These are phyloP conservation scores for Xylaria longipes DNA, from an alignment of 495 filamentous ascomycete species.

Conservation along the genomic window DNA sequence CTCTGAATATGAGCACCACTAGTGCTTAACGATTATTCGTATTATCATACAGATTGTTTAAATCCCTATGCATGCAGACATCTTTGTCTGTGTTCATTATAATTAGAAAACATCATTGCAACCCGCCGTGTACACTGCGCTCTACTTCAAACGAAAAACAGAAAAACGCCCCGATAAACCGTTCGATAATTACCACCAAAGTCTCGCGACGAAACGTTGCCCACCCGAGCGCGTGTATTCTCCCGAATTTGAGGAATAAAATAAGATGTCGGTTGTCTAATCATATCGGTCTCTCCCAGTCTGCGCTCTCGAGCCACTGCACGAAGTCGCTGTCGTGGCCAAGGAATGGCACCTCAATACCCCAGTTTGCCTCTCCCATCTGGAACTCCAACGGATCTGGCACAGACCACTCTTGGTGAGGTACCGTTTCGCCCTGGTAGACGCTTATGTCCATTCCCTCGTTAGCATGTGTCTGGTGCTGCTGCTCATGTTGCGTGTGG, in stretches of 20 bases:
- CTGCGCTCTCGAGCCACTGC: constrained; percentile 43
- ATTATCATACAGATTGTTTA: neutral
- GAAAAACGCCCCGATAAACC: neutral
- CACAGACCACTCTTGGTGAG: constrained; percentile 20
- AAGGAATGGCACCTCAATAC: constrained; percentile 37
- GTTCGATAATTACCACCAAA: neutral
- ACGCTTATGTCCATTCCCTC: constrained; percentile 20
- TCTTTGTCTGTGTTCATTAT: neutral
- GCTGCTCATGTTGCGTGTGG: constrained; percentile 18
- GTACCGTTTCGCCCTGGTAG: constrained; percentile 24
- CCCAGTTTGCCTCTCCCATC: constrained; percentile 34
- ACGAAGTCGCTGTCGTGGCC: constrained; percentile 43
- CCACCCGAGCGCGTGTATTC: neutral
- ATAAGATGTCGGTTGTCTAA: neutral
- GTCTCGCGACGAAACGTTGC: neutral
- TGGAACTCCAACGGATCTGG: constrained; percentile 33
- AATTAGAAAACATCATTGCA: neutral
- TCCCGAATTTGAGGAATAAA: neutral
- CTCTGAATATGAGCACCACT: neutral
- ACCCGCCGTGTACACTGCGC: neutral
- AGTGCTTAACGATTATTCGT: neutral
- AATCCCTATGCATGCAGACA: neutral
- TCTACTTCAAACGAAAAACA: neutral
- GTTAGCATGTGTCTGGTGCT: constrained; percentile 7
- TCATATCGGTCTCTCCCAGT: constrained; percentile 37